Base-by-base conservation (phyloP, 73 alveolate species). In the Symbiodinium natans region DNA sequence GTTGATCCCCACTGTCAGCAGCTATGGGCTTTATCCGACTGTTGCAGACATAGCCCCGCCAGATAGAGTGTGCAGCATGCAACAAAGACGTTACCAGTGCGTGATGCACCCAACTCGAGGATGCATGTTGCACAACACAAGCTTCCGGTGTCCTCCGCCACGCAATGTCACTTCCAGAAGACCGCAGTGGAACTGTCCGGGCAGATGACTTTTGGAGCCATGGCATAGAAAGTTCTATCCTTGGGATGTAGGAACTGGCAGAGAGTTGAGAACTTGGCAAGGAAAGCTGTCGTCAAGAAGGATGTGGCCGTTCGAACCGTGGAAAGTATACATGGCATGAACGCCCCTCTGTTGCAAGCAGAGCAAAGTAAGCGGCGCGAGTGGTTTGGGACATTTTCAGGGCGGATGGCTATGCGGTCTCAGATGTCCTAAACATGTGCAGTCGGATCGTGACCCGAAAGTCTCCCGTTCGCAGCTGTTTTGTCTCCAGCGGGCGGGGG, bases 241-340 rank as follows among this genome's bases (percentile, higher is more conserved):
- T 0, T 1, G 5, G 68, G n/a, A 52, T 17, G 21, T 52, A 21
- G 21, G 23, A 2, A 52, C 68, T 52, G 21, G 68, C 68, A 52
- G 27, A 27, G 29, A 52, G 68, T 27, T 52, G 68, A 52, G 68
- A 52, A 52, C 68, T 52, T 46, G 19, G 15, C 36, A 17, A 83
- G 92, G 92, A 83, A 41, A 40, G 77, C 46, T 11, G 48, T 83
- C 75, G 48, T 83, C 48, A 38, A 83, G 33, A 83, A 83, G 41
- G 92, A 83, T 75, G 48, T 83, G 92, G 73, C 41, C 42, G 42
- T 42, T 42, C 92, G 92, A 2, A 83, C 92, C 42, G 48, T 83
- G 77, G 92, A 83, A 23, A 42, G 46, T 75, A 83, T 83, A 29
- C 92, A 83, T 40, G 92, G 92, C 75, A 43, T 42, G 92, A 48